Conservation (phyloP, 495 filamentous ascomycete species). For the Penicillium manginii region DNA sequence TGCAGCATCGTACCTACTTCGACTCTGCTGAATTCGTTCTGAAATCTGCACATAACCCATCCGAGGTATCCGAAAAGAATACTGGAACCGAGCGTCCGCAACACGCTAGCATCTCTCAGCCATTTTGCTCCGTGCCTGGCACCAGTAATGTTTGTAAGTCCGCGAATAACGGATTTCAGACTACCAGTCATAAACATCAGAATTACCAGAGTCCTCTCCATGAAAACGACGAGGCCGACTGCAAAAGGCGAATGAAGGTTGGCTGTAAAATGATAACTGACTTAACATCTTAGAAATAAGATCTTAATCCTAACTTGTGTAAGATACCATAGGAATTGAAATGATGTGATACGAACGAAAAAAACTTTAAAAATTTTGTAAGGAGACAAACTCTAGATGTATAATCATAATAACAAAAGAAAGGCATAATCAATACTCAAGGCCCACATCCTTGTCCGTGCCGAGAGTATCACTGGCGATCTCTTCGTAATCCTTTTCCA, state of each 20-base stretch:
- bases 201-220: conserved; percentile 2
- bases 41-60: not conserved
- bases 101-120: not conserved
- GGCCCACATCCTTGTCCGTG: not conserved
- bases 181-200: not conserved
- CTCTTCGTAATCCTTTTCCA: conserved; percentile 92
- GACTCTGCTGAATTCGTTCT: not conserved
- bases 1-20: not conserved
- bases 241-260: not conserved
- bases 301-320: not conserved
- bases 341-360: not conserved
- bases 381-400: not conserved
- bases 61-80: not conserved
- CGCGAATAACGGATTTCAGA: not conserved
- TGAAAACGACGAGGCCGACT: not conserved
- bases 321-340: not conserved
- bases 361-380: not conserved
- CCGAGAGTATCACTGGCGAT: conserved; percentile 55
- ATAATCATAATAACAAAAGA: not conserved
- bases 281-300: not conserved
- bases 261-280: not conserved
- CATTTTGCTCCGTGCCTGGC: not conserved
- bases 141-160: not conserved
- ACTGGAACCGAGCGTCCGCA: not conserved
- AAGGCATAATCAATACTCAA: not conserved